Evolutionary conservation across 306 rosid genomes (phyloP).

Genomic region (barrel medic (Medicago truncatula)): DNA sequence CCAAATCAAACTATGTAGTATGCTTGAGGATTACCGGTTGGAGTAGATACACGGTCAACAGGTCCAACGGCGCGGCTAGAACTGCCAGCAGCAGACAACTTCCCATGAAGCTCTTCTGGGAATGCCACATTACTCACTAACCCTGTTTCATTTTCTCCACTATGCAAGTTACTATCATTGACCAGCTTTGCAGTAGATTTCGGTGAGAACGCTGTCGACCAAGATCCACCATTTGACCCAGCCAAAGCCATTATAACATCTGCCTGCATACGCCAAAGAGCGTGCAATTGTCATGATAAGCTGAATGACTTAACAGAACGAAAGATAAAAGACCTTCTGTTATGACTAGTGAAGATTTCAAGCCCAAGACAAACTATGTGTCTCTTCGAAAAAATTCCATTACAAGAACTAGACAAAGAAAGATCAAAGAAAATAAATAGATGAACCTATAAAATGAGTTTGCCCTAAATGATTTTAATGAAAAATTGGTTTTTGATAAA

Average conservation of each 20-base stretch:
- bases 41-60: conserved; percentile 57
- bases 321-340: conserved; percentile 13
- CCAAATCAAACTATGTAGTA: conserved; percentile 16
- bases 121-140: conserved; percentile 51
- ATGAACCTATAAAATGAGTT: conserved; percentile 14
- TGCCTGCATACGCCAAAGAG: conserved; percentile 63
- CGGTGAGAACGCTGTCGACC: conserved; percentile 85
- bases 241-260: conserved; percentile 97
- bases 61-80: conserved; percentile 58
- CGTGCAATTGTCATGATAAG: conserved; percentile 32
- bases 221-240: conserved; percentile 96
- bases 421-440: conserved; percentile 2
- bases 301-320: neutral
- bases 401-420: conserved; percentile 20
- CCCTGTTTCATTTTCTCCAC: conserved; percentile 75
- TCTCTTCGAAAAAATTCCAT: conserved; percentile 24
- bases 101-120: conserved; percentile 64
- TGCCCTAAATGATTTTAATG: neutral
- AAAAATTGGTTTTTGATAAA: conserved; percentile 10
- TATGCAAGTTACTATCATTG: conserved; percentile 56
- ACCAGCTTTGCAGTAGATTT: conserved; percentile 60
- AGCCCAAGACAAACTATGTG: conserved; percentile 20
- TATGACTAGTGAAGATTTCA: conserved; percentile 20
- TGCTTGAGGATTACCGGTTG: conserved; percentile 55
- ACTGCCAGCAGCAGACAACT: conserved; percentile 54